A percentile compares a stretch with the other conserved stretches of the same genome.
Conservation (phyloP, 2,329 filamentous ascomycete species). For the Fusarium piperis region DNA sequence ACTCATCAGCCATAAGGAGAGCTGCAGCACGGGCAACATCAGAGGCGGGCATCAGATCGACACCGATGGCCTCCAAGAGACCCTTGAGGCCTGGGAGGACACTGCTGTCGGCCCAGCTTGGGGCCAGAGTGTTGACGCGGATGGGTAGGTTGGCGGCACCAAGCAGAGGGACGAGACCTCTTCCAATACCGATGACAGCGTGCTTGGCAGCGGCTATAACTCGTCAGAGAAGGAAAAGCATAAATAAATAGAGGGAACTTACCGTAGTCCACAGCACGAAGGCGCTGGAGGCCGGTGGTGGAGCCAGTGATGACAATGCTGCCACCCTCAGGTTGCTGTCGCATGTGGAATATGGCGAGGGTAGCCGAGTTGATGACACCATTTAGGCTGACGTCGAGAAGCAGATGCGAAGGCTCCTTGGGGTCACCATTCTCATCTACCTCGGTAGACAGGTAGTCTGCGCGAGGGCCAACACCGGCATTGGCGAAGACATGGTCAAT, state of each 20-base stretch:
- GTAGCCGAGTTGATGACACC: slow-evolving; percentile 60
- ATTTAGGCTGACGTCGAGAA: slow-evolving; percentile 61
- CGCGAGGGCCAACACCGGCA: slow-evolving; percentile 61
- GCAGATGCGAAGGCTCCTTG: slow-evolving; percentile 53
- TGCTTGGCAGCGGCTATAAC: slow-evolving; percentile 61
- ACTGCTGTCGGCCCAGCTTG: slow-evolving; percentile 63
- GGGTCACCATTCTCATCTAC: slow-evolving; percentile 61
- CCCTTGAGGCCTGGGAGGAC: slow-evolving; percentile 53
- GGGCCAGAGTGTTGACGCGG: slow-evolving; percentile 65
- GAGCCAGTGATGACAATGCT: slow-evolving; percentile 66
- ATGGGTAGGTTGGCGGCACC: slow-evolving; percentile 53
- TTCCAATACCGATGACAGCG: slow-evolving; percentile 62
- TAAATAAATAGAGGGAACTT: slow-evolving; percentile 16
- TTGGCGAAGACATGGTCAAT: slow-evolving; percentile 81
- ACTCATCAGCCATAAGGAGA: slow-evolving; percentile 59
- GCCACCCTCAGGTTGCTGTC: slow-evolving; percentile 56
- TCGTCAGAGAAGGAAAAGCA: neutral
- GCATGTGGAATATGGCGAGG: slow-evolving; percentile 61
- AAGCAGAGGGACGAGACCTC: slow-evolving; percentile 55
- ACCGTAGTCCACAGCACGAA: slow-evolving; percentile 63
- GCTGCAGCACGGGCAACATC: slow-evolving; percentile 60
- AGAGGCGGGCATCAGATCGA: slow-evolving; percentile 55
- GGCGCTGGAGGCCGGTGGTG: slow-evolving; percentile 58
- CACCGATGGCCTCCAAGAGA: slow-evolving; percentile 51
- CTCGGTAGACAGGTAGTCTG: slow-evolving; percentile 57